phyloP scores from a whole-genome alignment of 2,329 filamentous ascomycete species.

The Colletotrichum acutatum region DNA sequence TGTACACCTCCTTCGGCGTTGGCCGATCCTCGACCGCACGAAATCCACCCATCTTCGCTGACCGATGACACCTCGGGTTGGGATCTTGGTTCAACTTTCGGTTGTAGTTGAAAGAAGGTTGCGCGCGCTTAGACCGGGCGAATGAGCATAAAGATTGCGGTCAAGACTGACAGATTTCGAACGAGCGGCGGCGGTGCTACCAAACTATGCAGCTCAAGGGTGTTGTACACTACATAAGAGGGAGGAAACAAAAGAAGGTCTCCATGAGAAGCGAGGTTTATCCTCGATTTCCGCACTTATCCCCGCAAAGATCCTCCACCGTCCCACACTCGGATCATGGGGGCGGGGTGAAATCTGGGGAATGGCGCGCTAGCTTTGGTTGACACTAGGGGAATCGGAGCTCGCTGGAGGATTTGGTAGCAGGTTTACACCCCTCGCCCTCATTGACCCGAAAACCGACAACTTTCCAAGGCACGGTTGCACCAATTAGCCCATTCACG shows the following conservation, averaged over 20 bases:
- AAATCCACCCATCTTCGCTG: conserved; percentile 47
- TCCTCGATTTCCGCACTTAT: conserved; percentile 29
- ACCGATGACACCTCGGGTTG: too few species aligned
- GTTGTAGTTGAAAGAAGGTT: background rate
- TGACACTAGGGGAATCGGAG: background rate
- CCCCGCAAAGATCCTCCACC: conserved; percentile 16
- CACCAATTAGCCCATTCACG: conserved; percentile 4
- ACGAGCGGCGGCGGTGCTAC: background rate
- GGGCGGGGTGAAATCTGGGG: conserved; percentile 33
- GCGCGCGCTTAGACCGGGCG: background rate
- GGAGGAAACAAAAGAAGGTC: background rate
- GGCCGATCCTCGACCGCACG: conserved; percentile 65
- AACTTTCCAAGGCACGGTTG: conserved; percentile 14
- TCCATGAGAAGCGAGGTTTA: conserved; percentile 2
- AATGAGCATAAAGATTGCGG: background rate
- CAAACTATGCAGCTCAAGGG: background rate
- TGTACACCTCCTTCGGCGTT: conserved; percentile 66
- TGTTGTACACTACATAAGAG: background rate
- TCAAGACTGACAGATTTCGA: background rate
- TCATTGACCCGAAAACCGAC: conserved; percentile 16
- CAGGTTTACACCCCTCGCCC: background rate
- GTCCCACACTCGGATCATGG: conserved; percentile 11
- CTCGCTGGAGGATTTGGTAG: background rate
- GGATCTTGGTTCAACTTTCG: background rate
- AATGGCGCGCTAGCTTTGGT: conserved; percentile 1